Evolutionary conservation across 2,329 filamentous ascomycete genomes (phyloP).

Genomic region (Tolypocladium pustulatum): DNA sequence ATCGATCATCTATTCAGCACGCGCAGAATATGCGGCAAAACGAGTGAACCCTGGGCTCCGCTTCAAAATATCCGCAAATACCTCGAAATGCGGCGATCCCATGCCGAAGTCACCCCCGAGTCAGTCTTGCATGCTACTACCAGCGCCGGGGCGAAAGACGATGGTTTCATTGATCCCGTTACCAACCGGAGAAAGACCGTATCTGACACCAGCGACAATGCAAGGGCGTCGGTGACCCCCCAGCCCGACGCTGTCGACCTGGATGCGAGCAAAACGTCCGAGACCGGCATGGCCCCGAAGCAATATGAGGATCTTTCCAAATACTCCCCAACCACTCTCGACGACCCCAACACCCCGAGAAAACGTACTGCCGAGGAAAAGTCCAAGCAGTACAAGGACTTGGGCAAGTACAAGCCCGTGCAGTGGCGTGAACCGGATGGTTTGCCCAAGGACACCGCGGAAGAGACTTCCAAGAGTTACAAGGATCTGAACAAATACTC

Average conservation of each 20-base stretch:
- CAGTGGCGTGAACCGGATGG: slow-evolving; percentile 13
- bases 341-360: slow-evolving; percentile 15
- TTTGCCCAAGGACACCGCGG: slow-evolving; percentile 12
- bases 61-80: slow-evolving; percentile 23
- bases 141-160: slow-evolving; percentile 5
- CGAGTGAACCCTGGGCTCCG: slow-evolving; percentile 18
- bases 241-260: neutral
- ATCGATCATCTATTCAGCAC: slow-evolving; percentile 32
- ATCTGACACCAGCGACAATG: neutral
- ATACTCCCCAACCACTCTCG: slow-evolving; percentile 19
- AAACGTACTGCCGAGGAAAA: slow-evolving; percentile 16
- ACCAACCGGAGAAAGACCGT: slow-evolving; percentile 36
- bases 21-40: slow-evolving; percentile 9
- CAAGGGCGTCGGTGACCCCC: neutral
- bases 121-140: slow-evolving; percentile 15
- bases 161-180: slow-evolving; percentile 41
- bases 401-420: slow-evolving; percentile 19
- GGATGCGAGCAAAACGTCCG: neutral
- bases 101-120: slow-evolving; percentile 10
- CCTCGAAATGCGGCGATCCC: slow-evolving; percentile 11
- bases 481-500: slow-evolving; percentile 25
- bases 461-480: slow-evolving; percentile 19
- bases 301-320: slow-evolving; percentile 18
- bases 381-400: slow-evolving; percentile 22
- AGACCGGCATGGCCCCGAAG: neutral